phyloP scores from a whole-genome alignment of 2,329 filamentous ascomycete species.

The Coniochaeta sp. region DNA sequence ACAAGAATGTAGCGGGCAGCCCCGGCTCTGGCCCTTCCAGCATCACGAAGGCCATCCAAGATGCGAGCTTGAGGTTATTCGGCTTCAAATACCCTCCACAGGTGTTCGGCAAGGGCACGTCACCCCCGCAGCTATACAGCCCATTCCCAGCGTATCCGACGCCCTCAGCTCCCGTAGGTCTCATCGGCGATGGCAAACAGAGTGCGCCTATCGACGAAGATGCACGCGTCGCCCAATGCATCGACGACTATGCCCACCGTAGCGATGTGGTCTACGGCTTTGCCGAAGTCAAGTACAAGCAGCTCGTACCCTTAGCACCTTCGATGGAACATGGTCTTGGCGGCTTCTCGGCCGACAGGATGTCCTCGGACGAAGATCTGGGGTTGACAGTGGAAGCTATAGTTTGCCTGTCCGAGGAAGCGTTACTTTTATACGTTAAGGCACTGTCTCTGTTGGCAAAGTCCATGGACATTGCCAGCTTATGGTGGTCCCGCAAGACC shows the following conservation, averaged over 20 bases:
- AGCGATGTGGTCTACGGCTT: slow-evolving; percentile 97
- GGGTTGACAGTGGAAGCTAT: slow-evolving; percentile 80
- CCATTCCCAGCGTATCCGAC: slow-evolving; percentile 82
- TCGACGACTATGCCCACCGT: slow-evolving; percentile 86
- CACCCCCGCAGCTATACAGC: slow-evolving; percentile 68
- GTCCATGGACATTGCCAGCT: slow-evolving; percentile 89
- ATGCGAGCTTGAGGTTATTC: slow-evolving; percentile 72
- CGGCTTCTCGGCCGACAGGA: slow-evolving; percentile 47
- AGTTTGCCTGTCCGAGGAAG: slow-evolving; percentile 85
- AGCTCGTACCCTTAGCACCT: slow-evolving; percentile 83
- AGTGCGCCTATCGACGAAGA: slow-evolving; percentile 68
- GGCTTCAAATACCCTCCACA: slow-evolving; percentile 64
- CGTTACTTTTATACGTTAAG: slow-evolving; percentile 93
- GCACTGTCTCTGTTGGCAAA: slow-evolving; percentile 82
- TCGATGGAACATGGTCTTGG: slow-evolving; percentile 67
- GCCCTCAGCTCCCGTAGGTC: slow-evolving; percentile 50
- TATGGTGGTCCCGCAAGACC: slow-evolving; percentile 82
- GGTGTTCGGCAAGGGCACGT: slow-evolving; percentile 53
- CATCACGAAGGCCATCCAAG: slow-evolving; percentile 90
- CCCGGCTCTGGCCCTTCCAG: slow-evolving; percentile 73
- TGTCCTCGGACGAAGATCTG: slow-evolving; percentile 56
- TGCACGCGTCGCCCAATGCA: slow-evolving; percentile 64
- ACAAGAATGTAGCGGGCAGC: slow-evolving; percentile 64
- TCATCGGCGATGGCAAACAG: slow-evolving; percentile 60
- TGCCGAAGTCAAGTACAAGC: slow-evolving; percentile 96